Base-by-base conservation (phyloP, 805 yeast species). In the Yamadazyma scolyti region DNA sequence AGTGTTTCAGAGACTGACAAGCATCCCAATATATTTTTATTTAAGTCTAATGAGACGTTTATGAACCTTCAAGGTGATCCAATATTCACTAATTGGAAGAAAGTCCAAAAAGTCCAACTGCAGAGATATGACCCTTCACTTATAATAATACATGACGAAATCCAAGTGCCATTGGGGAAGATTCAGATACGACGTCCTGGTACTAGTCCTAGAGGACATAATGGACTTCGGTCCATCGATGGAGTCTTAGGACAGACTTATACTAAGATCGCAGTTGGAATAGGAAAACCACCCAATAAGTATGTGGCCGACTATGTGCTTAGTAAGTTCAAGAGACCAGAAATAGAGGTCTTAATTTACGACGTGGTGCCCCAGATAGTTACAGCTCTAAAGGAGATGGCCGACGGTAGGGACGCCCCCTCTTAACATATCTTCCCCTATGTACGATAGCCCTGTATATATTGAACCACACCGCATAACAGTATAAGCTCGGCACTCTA, bases 61-160 rank as follows among this genome's bases (percentile, higher is more conserved):
- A 88, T 88, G 93, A 87, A 87, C 50, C 33, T 70, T 1, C 78
- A 81, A 39, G 95, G 94, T 0, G 48, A 54, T n/a, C 71, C 77
- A 0, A 60, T 83, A 1, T 45, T 55, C 6, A 69, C 66, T 10
- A 58, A 71, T 7, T 77, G 78, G 77, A 45, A 51, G n/a, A 47
- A 54, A 32, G 44, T 72, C 30, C 38, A 51, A 8, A 11, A 27
- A 31, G 38, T 48, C 17, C 36, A 40, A 23, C 34, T 44, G 6
- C 34, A 46, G 9, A 44, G 44, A 31, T 35, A 44, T 6, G 49
- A 65, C 29, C 64, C 72, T 2, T 56, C 42, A 6, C 36, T 78
- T 36, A 65, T 87, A 2, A 71, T 87, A 0, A 46, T 88, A 1
- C 94, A 85, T 50, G 97, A 89, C 52, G 97, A 89, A 43, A 51